These are phyloP conservation scores for Botrytis cinerea DNA, from an alignment of 2,329 filamentous ascomycete genomes.

Conservation along the genomic window DNA sequence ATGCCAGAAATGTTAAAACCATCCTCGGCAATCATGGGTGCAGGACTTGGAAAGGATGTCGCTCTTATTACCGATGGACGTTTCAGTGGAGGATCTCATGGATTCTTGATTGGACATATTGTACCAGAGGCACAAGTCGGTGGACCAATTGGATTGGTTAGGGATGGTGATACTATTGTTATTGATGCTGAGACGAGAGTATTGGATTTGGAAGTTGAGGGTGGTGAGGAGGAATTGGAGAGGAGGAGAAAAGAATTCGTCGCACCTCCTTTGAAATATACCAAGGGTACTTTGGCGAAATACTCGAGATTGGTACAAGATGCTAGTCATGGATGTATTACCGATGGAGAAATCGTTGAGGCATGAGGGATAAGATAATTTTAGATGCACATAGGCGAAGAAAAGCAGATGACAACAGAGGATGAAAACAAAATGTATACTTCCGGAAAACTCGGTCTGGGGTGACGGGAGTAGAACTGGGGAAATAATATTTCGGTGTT, in stretches of 20 bases:
- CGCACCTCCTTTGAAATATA: conserved; percentile 57
- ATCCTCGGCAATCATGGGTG: conserved; percentile 71
- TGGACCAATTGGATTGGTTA: conserved; percentile 59
- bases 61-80: conserved; percentile 73
- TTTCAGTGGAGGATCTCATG: conserved; percentile 60
- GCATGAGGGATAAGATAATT: not conserved
- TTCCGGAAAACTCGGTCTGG: not conserved
- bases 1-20: conserved; percentile 78
- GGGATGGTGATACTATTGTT: conserved; percentile 59
- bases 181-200: conserved; percentile 59
- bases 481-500: not conserved
- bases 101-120: conserved; percentile 63
- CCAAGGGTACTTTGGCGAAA: conserved; percentile 60
- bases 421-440: not conserved
- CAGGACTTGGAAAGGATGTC: conserved; percentile 67
- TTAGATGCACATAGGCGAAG: too few species aligned
- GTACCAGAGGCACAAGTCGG: conserved; percentile 62
- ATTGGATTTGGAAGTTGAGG: conserved; percentile 52
- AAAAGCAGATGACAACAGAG: not conserved
- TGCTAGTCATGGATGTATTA: conserved; percentile 60
- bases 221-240: conserved; percentile 42
- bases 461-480: not conserved
- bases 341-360: conserved; percentile 46
- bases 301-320: conserved; percentile 57
- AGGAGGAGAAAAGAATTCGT: conserved; percentile 53